Percentiles rank a stretch among this genome's conserved stretches.
These are phyloP conservation scores for Lasiodiplodia sp. DNA, from an alignment of 2,329 filamentous ascomycete species.

Conservation along the genomic window DNA sequence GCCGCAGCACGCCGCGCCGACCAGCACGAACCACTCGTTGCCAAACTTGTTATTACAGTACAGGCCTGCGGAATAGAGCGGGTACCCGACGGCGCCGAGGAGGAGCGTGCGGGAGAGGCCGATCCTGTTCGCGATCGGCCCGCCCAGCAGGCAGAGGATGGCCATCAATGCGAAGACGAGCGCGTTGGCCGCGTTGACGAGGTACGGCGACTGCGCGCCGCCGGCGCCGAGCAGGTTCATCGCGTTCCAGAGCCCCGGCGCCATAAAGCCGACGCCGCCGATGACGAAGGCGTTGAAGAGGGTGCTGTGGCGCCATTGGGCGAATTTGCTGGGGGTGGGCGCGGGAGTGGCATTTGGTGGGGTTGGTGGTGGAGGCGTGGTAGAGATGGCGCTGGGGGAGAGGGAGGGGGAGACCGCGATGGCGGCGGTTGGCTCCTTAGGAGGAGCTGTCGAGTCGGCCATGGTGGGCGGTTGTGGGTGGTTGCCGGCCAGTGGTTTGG, in stretches of 20 bases:
- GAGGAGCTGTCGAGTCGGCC: too few relatives aligned
- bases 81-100: conserved; percentile 57
- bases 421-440: too few relatives aligned
- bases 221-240: conserved; percentile 63
- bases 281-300: conserved; percentile 63
- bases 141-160: conserved; percentile 57
- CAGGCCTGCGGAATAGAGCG: conserved; percentile 56
- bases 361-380: not conserved
- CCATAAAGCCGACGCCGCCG: conserved; percentile 60
- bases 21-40: conserved; percentile 60
- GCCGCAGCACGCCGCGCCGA: conserved; percentile 58
- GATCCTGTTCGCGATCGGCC: conserved; percentile 58
- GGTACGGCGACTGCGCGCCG: conserved; percentile 59
- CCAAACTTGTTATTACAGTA: conserved; percentile 61
- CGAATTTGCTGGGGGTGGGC: too few relatives aligned
- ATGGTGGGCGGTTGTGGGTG: too few relatives aligned
- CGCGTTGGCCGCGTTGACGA: conserved; percentile 62
- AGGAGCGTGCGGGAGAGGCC: conserved; percentile 56
- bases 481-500: too few relatives aligned
- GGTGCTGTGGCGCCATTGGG: conserved; percentile 58
- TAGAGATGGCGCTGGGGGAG: not conserved
- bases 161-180: conserved; percentile 58
- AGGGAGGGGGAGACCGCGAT: not conserved
- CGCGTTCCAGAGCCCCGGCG: conserved; percentile 62
- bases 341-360: conserved; percentile 14